Evolutionary conservation across 2,329 filamentous ascomycete species (phyloP).

Genomic region (Fusarium sp.): DNA sequence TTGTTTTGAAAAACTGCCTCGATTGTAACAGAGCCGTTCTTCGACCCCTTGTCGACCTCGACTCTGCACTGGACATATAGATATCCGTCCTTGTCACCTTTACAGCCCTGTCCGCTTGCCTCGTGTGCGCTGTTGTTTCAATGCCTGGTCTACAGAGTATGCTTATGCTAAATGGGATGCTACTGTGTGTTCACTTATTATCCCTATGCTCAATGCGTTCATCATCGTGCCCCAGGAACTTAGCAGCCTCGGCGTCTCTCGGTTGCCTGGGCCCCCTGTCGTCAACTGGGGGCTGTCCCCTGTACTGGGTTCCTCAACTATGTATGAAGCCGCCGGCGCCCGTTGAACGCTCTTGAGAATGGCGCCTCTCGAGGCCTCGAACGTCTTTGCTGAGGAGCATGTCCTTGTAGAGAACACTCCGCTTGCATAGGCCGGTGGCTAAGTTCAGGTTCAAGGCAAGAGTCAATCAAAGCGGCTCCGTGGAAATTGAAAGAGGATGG

Average conservation of each 20-base stretch:
- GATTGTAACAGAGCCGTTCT: conserved; percentile 31
- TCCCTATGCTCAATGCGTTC: conserved; percentile 11
- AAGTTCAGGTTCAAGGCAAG: neutral
- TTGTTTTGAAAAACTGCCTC: conserved; percentile 31
- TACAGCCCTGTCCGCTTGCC: conserved; percentile 20
- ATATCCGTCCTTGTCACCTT: conserved; percentile 13
- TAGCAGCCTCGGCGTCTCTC: conserved; percentile 32
- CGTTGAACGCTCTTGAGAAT: conserved; percentile 13
- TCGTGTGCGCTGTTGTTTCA: conserved; percentile 25
- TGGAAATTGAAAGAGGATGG: conserved; percentile 14
- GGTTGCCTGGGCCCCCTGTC: conserved; percentile 18
- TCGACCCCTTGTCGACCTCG: conserved; percentile 18
- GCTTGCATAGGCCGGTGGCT: conserved; percentile 10
- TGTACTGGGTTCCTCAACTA: conserved; percentile 18
- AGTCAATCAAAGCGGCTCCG: conserved; percentile 22
- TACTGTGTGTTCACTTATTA: conserved; percentile 4
- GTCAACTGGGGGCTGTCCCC: conserved; percentile 3
- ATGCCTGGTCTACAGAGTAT: conserved; percentile 29
- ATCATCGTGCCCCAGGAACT: conserved; percentile 12
- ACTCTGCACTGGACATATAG: conserved; percentile 3
- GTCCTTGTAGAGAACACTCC: conserved; percentile 4
- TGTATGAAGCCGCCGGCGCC: conserved; percentile 33
- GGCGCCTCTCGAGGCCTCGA: conserved; percentile 17
- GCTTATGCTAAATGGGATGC: conserved; percentile 21
- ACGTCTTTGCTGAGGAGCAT: conserved; percentile 19